A percentile compares a stretch with the other conserved stretches of the same genome.
These are phyloP conservation scores for Arabis alpina DNA, from an alignment of 345 rosid species.

Conservation along the genomic window DNA sequence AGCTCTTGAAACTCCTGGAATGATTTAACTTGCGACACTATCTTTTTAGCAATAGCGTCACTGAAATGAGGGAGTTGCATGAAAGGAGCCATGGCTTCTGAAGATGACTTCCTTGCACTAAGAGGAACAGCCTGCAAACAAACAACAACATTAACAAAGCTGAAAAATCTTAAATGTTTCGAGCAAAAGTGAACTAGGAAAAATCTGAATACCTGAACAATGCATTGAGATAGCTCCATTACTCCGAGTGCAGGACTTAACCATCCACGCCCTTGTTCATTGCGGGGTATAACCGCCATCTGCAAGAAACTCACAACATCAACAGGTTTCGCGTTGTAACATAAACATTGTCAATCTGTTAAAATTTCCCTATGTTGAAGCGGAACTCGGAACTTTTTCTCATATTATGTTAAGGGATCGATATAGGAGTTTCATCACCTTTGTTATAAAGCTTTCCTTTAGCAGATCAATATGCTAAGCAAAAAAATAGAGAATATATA, in stretches of 20 bases:
- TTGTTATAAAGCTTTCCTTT: constrained; percentile 5
- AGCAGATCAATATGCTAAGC: constrained; percentile 2
- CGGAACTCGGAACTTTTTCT: neutral
- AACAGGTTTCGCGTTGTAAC: neutral
- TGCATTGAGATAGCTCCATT: constrained; percentile 86
- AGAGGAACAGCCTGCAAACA: constrained; percentile 89
- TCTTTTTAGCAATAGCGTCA: constrained; percentile 64
- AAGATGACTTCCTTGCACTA: constrained; percentile 79
- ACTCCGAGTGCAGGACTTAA: constrained; percentile 93
- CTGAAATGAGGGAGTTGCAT: constrained; percentile 89
- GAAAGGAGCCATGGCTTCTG: constrained; percentile 83
- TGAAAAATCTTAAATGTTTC: neutral
- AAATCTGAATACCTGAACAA: constrained; percentile 67
- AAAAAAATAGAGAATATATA: neutral
- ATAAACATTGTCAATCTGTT: neutral
- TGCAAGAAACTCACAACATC: constrained; percentile 41
- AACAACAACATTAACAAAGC: constrained; percentile 6
- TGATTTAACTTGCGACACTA: constrained; percentile 62
- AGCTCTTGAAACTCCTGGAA: constrained; percentile 74
- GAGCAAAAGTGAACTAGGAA: neutral
- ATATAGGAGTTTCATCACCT: constrained; percentile 13
- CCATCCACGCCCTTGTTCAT: constrained; percentile 91
- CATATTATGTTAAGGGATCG: neutral
- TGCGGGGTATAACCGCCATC: constrained; percentile 92
- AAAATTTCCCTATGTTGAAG: neutral